These are phyloP conservation scores for Prillingera fragicola DNA, from an alignment of 1,284 basidiomycete genomes.

Conservation along the genomic window DNA sequence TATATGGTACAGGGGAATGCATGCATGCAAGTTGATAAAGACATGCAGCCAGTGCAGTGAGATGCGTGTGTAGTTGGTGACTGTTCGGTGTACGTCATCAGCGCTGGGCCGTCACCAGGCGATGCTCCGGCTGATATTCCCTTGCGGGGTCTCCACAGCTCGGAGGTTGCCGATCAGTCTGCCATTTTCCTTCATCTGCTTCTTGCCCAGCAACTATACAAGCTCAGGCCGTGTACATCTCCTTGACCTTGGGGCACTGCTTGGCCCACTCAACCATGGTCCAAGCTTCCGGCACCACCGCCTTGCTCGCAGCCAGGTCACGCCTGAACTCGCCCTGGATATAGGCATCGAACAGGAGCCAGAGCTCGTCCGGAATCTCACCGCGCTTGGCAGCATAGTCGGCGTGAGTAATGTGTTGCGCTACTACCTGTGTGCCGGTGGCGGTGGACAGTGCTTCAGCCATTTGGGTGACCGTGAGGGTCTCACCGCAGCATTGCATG, in stretches of 20 bases:
- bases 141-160: neutral
- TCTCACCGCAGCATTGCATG: constrained; percentile 9
- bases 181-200: neutral
- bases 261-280: neutral
- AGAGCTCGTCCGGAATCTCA: constrained; percentile 10
- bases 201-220: neutral
- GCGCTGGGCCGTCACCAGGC: too few relatives aligned
- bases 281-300: constrained; percentile 1
- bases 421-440: constrained; percentile 9
- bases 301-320: neutral
- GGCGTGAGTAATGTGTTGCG: constrained; percentile 2
- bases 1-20: neutral
- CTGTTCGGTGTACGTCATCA: neutral
- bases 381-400: constrained; percentile 5
- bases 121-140: too few relatives aligned
- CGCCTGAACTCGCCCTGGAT: neutral
- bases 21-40: neutral
- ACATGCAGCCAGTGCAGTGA: too few relatives aligned
- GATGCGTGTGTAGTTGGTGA: too few relatives aligned
- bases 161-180: neutral
- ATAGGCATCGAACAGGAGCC: neutral
- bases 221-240: too few relatives aligned
- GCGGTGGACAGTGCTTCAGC: constrained; percentile 9
- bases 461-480: constrained; percentile 3
- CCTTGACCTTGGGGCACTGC: too few relatives aligned